These are phyloP conservation scores for Candida succiphila DNA, from an alignment of 805 yeast genomes.

Conservation along the genomic window DNA sequence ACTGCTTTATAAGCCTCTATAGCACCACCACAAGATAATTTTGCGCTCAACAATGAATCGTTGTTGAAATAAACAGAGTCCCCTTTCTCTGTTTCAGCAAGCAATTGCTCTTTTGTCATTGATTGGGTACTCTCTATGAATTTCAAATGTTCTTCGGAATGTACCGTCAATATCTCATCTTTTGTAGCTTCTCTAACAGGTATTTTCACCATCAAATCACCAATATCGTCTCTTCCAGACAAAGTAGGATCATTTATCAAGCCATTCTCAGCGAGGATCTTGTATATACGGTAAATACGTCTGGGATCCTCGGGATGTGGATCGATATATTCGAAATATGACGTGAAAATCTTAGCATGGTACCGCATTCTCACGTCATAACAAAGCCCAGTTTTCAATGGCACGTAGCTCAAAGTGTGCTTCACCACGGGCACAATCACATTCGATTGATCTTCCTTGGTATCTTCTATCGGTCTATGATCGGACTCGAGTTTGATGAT, in stretches of 20 bases:
- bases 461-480: constrained; percentile 1
- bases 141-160: constrained; percentile 68
- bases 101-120: constrained; percentile 67
- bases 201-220: constrained; percentile 78
- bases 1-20: constrained; percentile 96
- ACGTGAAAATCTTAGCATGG: constrained; percentile 89
- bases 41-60: constrained; percentile 80
- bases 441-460: constrained; percentile 4
- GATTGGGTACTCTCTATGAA: constrained; percentile 66
- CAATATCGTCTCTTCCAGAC: constrained; percentile 64
- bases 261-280: constrained; percentile 90
- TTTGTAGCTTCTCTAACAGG: constrained; percentile 84
- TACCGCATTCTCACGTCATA: constrained; percentile 97
- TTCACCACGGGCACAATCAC: constrained; percentile 45
- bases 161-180: constrained; percentile 83
- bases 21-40: constrained; percentile 91
- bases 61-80: constrained; percentile 94
- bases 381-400: constrained; percentile 84
- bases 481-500: neutral
- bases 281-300: constrained; percentile 87
- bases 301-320: constrained; percentile 99
- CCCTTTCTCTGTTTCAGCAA: constrained; percentile 80
- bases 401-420: constrained; percentile 63
- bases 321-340: constrained; percentile 88
- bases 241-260: constrained; percentile 71